Evolutionary conservation across 352 stramenopile species (phyloP).

Genomic region (Phytophthora megakarya): DNA sequence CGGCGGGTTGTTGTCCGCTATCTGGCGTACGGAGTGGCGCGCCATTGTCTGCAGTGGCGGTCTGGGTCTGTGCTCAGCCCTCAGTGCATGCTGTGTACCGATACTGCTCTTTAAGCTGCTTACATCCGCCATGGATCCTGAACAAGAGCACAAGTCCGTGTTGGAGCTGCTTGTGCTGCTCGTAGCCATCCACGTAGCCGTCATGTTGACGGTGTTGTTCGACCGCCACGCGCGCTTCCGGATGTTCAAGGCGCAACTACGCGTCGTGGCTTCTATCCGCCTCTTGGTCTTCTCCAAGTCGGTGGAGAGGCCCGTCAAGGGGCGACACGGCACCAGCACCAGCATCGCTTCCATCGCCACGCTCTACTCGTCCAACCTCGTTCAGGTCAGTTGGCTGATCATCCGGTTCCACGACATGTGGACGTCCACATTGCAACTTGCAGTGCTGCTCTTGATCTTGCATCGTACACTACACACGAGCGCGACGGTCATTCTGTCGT

Average conservation of each 20-base stretch:
- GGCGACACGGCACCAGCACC: conserved; percentile 32
- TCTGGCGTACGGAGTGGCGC: conserved; percentile 39
- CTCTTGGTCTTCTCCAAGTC: conserved; percentile 47
- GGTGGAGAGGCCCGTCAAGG: conserved; percentile 35
- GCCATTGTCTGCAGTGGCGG: conserved; percentile 29
- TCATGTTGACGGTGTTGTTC: conserved; percentile 39
- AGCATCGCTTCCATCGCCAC: conserved; percentile 45
- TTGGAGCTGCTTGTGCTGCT: conserved; percentile 37
- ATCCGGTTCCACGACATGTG: conserved; percentile 44
- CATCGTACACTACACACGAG: conserved; percentile 37
- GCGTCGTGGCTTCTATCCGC: conserved; percentile 41
- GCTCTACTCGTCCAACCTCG: conserved; percentile 48
- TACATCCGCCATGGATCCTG: conserved; percentile 30
- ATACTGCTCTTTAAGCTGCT: conserved; percentile 43
- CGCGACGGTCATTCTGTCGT: conserved; percentile 27
- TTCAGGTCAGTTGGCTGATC: conserved; percentile 38
- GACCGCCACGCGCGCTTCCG: conserved; percentile 37
- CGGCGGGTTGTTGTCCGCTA: conserved; percentile 14
- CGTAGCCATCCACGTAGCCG: conserved; percentile 32
- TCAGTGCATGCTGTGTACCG: conserved; percentile 26
- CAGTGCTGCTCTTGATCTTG: conserved; percentile 37
- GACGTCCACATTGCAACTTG: conserved; percentile 38
- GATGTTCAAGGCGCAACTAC: conserved; percentile 41
- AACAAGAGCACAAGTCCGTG: conserved; percentile 6
- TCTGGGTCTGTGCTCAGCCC: conserved; percentile 27